Evolutionary conservation across 345 rosid species (phyloP), one percentile per base, ranked within the genome.

Genomic region (Carallia brachiata): DNA sequence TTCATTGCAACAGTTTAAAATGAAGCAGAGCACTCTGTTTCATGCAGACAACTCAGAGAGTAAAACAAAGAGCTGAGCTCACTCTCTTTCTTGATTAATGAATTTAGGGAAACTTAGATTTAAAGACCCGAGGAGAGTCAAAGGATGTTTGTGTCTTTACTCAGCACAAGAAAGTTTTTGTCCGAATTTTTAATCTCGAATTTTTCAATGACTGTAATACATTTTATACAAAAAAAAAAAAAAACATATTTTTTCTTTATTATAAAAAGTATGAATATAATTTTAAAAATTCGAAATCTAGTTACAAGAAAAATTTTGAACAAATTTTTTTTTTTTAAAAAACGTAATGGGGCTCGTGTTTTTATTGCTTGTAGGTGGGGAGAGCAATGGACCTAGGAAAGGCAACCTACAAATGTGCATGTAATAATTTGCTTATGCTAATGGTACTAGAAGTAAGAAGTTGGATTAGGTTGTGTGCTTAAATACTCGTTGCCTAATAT

Each of bases 1-100:
- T 90, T 95, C 98, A 95, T 95, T 68, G 71, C 18, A 70, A 54
- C 52, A 79, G 50, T 44, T 53, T 66, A 63, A 58, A 67, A 52
- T 30, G 19, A 62, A 63, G 54, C 64, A 64, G 73, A 75, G 47
- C 47, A 53, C 81, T 62, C 71, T 65, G 80, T 73, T 68, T 77
- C 74, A 68, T 69, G 70, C 76, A 69, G 58, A 59, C 65, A 6
- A 57, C 16, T 36, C 19, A 9, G 9, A 8, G 36, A 30, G 27
- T 2, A 6, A 18, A 28, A 2, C 31, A 12, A 28, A 28, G 31
- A 23, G 57, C 50, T 31, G 15, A 1, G 47, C 16, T 44, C 57
- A n/a, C 31, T 1, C 57, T 56, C 16, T 12, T 32, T 10, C 31
- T 9, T 4, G 15, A 3, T 23, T 9, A 18, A 69, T 13, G 32